phyloP scores from a whole-genome alignment of 805 yeast species.

The Cyberlindnera americana region DNA sequence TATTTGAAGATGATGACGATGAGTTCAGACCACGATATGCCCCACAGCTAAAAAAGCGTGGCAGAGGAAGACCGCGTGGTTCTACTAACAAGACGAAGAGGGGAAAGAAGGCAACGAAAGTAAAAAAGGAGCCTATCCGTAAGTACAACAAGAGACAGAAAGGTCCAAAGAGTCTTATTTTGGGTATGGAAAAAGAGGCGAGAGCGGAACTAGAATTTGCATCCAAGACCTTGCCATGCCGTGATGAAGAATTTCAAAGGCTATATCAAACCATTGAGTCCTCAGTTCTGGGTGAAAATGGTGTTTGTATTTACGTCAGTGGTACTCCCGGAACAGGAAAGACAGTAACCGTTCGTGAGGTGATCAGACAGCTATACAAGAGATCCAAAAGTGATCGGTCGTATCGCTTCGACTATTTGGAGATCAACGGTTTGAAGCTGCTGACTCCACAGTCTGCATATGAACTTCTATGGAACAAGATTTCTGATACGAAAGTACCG shows the following conservation, averaged over 20 bases:
- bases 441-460: constrained; percentile 78
- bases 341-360: constrained; percentile 90
- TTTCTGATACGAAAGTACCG: constrained; percentile 50
- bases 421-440: constrained; percentile 87
- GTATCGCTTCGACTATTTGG: constrained; percentile 65
- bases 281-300: constrained; percentile 66
- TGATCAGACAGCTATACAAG: constrained; percentile 59
- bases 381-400: constrained; percentile 37
- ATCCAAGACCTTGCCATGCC: constrained; percentile 59
- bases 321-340: constrained; percentile 99
- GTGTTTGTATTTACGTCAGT: constrained; percentile 84
- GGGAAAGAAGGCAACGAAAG: background rate
- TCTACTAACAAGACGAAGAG: no score
- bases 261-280: constrained; percentile 66
- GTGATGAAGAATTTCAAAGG: constrained; percentile 77
- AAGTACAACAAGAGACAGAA: constrained; percentile 26
- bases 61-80: constrained; percentile 28
- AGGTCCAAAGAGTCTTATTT: constrained; percentile 20
- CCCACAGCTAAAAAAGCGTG: constrained; percentile 8
- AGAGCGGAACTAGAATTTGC: constrained; percentile 27
- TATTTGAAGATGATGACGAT: constrained; percentile 14
- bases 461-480: constrained; percentile 75
- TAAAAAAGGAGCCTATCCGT: constrained; percentile 10
- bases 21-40: constrained; percentile 26
- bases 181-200: constrained; percentile 24